A percentile compares a stretch with the other conserved stretches of the same genome.
Evolutionary conservation across 2,329 filamentous ascomycete species (phyloP).

Genomic region (Celoporthe dispersa): DNA sequence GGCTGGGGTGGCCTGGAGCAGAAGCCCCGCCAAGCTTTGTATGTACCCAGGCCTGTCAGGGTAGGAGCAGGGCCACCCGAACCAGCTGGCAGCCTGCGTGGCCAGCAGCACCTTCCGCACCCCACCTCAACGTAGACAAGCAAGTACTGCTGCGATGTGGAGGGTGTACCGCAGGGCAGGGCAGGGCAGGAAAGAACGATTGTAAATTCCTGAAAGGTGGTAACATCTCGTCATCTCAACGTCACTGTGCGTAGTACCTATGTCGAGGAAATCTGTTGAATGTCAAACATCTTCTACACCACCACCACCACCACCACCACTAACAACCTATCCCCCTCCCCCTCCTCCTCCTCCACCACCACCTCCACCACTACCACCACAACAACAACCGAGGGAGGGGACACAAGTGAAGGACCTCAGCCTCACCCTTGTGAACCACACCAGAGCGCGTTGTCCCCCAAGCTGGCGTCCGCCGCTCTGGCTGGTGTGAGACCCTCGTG

Average conservation of each 20-base stretch:
- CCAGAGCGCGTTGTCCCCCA: not conserved
- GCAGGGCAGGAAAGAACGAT: not conserved
- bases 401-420: not conserved
- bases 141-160: not conserved
- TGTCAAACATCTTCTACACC: not conserved
- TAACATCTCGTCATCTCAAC: constrained; percentile 2
- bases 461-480: not conserved
- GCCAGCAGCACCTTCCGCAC: not conserved
- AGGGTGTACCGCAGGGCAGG: not conserved
- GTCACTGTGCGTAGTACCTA: constrained; percentile 4
- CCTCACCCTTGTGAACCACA: not conserved
- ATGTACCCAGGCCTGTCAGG: too few species aligned
- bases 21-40: not conserved
- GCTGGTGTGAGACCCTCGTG: not conserved
- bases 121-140: not conserved
- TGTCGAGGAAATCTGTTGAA: not conserved
- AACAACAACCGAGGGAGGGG: not conserved
- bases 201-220: not conserved
- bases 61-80: not conserved
- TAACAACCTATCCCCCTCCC: too few species aligned
- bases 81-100: constrained; percentile 1
- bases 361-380: not conserved
- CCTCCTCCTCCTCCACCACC: too few species aligned
- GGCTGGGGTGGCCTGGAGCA: not conserved
- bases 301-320: not conserved